Evolutionary conservation across 1,284 basidiomycete species (phyloP), one percentile per base, ranked within the genome.

Genomic region (Sporisorium exsertum): DNA sequence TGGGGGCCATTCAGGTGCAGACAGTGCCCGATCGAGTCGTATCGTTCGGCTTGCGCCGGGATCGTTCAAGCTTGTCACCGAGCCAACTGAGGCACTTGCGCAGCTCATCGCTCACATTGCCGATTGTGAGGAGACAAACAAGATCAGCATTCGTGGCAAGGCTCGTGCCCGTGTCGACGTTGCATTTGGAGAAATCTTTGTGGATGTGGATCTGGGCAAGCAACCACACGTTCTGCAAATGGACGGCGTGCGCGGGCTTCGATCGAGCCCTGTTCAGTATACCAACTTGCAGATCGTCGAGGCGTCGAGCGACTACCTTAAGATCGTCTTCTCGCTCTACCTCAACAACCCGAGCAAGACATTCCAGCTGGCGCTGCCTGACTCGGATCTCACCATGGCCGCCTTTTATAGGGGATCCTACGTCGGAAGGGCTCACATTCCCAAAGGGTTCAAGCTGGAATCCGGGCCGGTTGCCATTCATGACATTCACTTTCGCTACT

Each of bases 261-360:
- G 72, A 16, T 73, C 71, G 6, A 73, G 69, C 15, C 79, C 79
- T 5, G 65, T 80, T 7, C 78, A 81, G 51, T 79, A 79, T 50
- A 78, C 72, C 15, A 68, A 69, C 37, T 51, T 81, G 29, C 71
- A 78, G 51, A 66, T 81, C 24, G 72, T 75, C 2, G 75, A 73
- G 22, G 77, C 75, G 0, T 72, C 66, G 29, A 50, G 49, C 27
- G 73, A 76, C 20, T 73, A 46, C n/a, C 66, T 81, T 37, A 72
- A 75, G 51, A 72, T 79, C 29, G 49, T 63, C 40, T 71, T 81
- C 32, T 66, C 70, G 42, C 71, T 81, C 26, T 79, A 71, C 50
- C 68, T 79, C 55, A 79, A 81, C 64, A 81, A 81, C 47, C 79
- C 79, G 13, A 69, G 67, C 51, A 67, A 67, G 56, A 58, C 64